Evolutionary conservation across 192 early-diverging fungal genomes (phyloP), one percentile per base, ranked within the genome.

Genomic region (Kappamyces sp.): DNA sequence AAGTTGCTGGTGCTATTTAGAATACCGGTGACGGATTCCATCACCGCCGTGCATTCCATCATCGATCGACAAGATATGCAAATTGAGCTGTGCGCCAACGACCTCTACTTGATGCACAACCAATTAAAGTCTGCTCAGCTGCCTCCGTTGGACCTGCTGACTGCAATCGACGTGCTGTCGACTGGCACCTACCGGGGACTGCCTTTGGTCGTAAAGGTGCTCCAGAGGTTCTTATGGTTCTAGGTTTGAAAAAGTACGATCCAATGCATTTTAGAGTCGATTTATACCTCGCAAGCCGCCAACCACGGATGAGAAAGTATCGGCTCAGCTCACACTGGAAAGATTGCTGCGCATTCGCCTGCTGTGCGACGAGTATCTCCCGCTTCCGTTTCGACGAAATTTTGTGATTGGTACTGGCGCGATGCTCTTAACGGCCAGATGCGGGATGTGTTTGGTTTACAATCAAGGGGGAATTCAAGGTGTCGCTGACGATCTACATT

Each of bases 51-150:
- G 5, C 53, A 54, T n/a, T 15, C 53, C 41, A 32, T 54, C 9
- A 7, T 54, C 15, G 53, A 54, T 39, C 29, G 8, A 5, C 53
- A 54, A 32, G 53, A 54, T 39, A 15, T 32, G 31, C 6, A 31
- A 5, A 54, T 54, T 12, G 53, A 54, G 31, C 41, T 43, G 30
- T 54, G 53, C n/a, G 53, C 53, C 5, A 54, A 54, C 30, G 53
- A 54, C n/a, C 29, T 54, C 29, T 54, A 43, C n/a, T 32, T 54
- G 7, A 12, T 54, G 31, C 53, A 54, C 31, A 54, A 54, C 45
- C 53, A 54, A 39, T 30, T 54, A 39, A 54, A 54, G 31, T 32
- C 53, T n/a, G 53, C 53, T 43, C 41, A 54, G 53, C 30, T 54
- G 4, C 29, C 45, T 43, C 30, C 29, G 5, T 29, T 38, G 4